Percentiles rank a stretch among this genome's conserved stretches.
These are phyloP conservation scores for Talaromyces liani DNA, from an alignment of 495 filamentous ascomycete species.

Conservation along the genomic window DNA sequence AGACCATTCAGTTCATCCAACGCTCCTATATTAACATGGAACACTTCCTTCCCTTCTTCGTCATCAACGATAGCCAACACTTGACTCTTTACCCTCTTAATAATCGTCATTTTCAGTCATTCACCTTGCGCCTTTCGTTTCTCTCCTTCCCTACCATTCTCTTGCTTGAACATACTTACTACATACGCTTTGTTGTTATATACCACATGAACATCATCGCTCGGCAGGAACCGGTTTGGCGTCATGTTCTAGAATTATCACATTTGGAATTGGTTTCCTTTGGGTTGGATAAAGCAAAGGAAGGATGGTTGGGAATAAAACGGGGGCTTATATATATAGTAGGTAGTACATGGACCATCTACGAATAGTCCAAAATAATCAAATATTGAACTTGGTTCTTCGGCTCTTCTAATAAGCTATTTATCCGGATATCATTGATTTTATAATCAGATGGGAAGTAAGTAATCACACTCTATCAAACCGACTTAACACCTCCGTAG, in stretches of 20 bases:
- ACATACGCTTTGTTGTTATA: neutral
- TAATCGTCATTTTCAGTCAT: neutral
- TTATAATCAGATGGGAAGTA: neutral
- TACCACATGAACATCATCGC: neutral
- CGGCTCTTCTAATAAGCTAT: neutral
- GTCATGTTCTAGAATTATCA: neutral
- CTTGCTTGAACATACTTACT: neutral
- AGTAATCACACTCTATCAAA: slow-evolving; percentile 54
- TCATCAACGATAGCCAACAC: neutral
- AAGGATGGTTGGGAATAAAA: neutral
- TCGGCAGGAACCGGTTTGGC: slow-evolving; percentile 1
- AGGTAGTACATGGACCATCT: neutral
- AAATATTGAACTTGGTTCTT: neutral
- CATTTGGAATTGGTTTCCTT: neutral
- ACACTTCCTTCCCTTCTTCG: neutral
- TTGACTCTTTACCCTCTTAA: neutral
- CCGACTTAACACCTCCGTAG: slow-evolving; percentile 85
- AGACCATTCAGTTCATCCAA: neutral
- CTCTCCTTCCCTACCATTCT: neutral
- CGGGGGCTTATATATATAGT: neutral
- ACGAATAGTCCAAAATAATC: neutral
- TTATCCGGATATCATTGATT: neutral
- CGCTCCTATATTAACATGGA: too few relatives aligned
- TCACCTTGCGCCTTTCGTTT: neutral
- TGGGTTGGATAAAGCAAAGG: neutral